These are phyloP conservation scores for Hordeum vulgare DNA, from an alignment of 176 grass and related monocot genomes.

Conservation along the genomic window DNA sequence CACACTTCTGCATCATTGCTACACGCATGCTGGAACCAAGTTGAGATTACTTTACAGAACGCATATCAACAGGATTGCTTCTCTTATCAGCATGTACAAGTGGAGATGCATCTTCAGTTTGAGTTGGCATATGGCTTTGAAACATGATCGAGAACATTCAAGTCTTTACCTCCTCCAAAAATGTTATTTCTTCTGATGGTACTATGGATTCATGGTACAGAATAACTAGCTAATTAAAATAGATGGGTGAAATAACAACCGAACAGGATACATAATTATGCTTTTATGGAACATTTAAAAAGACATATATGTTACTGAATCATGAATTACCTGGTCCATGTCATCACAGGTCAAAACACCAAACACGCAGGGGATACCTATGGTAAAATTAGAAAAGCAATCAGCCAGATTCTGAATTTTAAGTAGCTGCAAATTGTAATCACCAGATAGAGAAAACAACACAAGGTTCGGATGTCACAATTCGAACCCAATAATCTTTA, in stretches of 20 bases:
- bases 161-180: not conserved
- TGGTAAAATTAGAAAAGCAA: slow-evolving; percentile 14
- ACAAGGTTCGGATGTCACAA: not conserved
- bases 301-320: not conserved
- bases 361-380: slow-evolving; percentile 85
- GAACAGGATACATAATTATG: not conserved
- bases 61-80: not conserved
- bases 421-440: not conserved
- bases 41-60: not conserved
- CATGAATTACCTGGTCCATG: slow-evolving; percentile 87
- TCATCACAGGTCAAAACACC: slow-evolving; percentile 98
- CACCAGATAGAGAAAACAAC: not conserved
- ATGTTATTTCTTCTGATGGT: not conserved
- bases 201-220: not conserved
- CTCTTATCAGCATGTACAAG: not conserved
- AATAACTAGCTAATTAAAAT: not conserved
- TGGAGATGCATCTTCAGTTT: not conserved
- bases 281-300: not conserved
- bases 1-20: not conserved
- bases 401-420: slow-evolving; percentile 10
- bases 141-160: not conserved
- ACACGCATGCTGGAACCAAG: not conserved
- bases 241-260: not conserved
- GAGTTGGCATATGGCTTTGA: not conserved
- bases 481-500: not conserved